Base-by-base conservation (phyloP, 331 rosid species). In the Acacia concinna region DNA sequence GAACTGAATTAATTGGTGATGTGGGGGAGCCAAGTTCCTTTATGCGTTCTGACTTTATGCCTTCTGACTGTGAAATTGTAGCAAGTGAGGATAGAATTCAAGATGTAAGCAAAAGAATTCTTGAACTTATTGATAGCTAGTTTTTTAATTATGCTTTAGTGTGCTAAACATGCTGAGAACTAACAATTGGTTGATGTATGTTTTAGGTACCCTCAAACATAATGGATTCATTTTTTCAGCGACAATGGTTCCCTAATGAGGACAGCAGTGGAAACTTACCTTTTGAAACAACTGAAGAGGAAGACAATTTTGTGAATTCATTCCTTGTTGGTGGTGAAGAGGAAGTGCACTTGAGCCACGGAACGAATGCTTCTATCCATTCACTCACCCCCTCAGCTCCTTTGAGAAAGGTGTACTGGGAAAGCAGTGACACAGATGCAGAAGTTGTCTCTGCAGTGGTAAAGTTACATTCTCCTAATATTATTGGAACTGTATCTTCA, bases 371-470 rank as follows among this genome's bases (percentile, higher is more conserved):
- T 77, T 30, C 65, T 63, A 18, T 10, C 23, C 35, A 65, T 8
- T 46, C 59, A 28, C 43, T 49, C 32, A 75, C 40, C 62, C 37
- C 1, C 32, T 52, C 73, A 1, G 12, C 3, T 40, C 28, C 84
- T 32, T 15, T 8, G n/a, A n/a, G n/a, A 23, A 27, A 0, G 56
- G 27, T 64, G 1, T 28, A 80, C 70, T 60, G 25, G 70, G 38
- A 1, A 52, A 80, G 78, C 78, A 75, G 83, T 74, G 80, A 78
- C 77, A 70, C 81, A 5, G 85, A 71, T 25, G 28, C 66, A 11
- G 86, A 90, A 68, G 63, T 38, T 38, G 18, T 54, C 37, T 23
- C 17, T 23, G 71, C 23, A 75, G 74, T 1, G 88, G 93, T 88
- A 82, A 68, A 54, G n/a, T 69, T 40, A 21, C 44, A 6, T 15